A percentile compares a stretch with the other conserved stretches of the same genome.
These are phyloP conservation scores for Dactylonectria macrodidyma DNA, from an alignment of 2,329 filamentous ascomycete genomes.

Conservation along the genomic window DNA sequence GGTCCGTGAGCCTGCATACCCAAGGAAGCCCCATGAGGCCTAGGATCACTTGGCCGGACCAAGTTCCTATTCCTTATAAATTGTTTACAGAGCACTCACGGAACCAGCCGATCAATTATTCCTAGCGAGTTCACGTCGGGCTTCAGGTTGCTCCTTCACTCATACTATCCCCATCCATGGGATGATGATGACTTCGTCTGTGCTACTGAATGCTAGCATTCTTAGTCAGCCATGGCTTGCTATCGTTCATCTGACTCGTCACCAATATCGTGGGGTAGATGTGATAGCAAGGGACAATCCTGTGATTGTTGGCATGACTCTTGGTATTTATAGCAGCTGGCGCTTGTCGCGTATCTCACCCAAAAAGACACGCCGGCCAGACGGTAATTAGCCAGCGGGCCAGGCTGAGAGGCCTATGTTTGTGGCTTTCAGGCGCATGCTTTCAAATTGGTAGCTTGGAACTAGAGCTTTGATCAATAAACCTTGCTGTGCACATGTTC, in stretches of 20 bases:
- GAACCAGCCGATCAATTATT: constrained; percentile 13
- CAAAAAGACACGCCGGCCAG: constrained; percentile 2
- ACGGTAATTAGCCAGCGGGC: not conserved
- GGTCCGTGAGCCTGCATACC: constrained; percentile 3
- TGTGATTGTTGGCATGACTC: not conserved
- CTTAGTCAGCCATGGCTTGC: constrained; percentile 3
- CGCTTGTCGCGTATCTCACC: constrained; percentile 20
- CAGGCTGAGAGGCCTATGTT: not conserved
- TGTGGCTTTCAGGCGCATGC: not conserved
- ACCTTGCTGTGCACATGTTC: not conserved
- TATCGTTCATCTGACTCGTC: constrained; percentile 4
- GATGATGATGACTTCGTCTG: constrained; percentile 16
- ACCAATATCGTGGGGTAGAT: constrained; percentile 10
- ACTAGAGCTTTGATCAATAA: not conserved
- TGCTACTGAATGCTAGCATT: constrained; percentile 13
- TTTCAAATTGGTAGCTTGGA: not conserved
- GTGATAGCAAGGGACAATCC: constrained; percentile 3
- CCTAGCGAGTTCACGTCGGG: not conserved
- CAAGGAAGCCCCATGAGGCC: not conserved
- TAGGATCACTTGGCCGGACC: not conserved
- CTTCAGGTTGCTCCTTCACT: not conserved
- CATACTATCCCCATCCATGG: not conserved
- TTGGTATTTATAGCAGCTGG: constrained; percentile 22
- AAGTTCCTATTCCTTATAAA: not conserved
- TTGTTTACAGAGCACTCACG: constrained; percentile 11